These are phyloP conservation scores for Opeltia flavorubescens DNA, from an alignment of 495 filamentous ascomycete species.

Conservation along the genomic window DNA sequence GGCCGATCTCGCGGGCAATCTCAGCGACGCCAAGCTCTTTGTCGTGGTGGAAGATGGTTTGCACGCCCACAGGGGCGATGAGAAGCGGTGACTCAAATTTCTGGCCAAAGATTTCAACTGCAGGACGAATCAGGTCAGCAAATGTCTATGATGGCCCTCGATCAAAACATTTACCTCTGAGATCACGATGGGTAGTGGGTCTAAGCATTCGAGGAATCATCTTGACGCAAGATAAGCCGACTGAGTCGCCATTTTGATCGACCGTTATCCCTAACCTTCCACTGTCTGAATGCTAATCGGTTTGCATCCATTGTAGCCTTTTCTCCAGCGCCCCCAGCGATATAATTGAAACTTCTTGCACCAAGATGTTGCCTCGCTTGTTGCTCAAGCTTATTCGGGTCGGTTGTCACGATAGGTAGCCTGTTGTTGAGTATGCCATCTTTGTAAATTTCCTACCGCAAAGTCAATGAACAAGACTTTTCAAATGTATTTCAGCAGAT, in stretches of 20 bases:
- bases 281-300: slow-evolving; percentile 48
- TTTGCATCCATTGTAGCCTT: slow-evolving; percentile 52
- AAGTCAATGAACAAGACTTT: neutral
- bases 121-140: neutral
- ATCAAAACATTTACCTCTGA: neutral
- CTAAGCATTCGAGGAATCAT: slow-evolving; percentile 19
- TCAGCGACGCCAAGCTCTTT: slow-evolving; percentile 39
- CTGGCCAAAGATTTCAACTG: slow-evolving; percentile 40
- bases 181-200: slow-evolving; percentile 27
- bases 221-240: neutral
- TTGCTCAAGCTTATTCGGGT: slow-evolving; percentile 44
- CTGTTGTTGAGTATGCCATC: slow-evolving; percentile 33
- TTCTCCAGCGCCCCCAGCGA: slow-evolving; percentile 51
- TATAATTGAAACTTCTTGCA: slow-evolving; percentile 41
- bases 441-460: slow-evolving; percentile 28
- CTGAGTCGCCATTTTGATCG: too few species aligned
- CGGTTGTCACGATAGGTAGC: slow-evolving; percentile 41
- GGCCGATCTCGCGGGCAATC: slow-evolving; percentile 35
- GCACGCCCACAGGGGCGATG: slow-evolving; percentile 46
- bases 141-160: neutral
- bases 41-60: slow-evolving; percentile 40
- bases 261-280: slow-evolving; percentile 30
- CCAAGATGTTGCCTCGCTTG: slow-evolving; percentile 36
- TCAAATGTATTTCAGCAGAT: neutral
- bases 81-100: slow-evolving; percentile 36